Conservation (phyloP, 2,329 filamentous ascomycete species). For the Botryotinia calthae region DNA sequence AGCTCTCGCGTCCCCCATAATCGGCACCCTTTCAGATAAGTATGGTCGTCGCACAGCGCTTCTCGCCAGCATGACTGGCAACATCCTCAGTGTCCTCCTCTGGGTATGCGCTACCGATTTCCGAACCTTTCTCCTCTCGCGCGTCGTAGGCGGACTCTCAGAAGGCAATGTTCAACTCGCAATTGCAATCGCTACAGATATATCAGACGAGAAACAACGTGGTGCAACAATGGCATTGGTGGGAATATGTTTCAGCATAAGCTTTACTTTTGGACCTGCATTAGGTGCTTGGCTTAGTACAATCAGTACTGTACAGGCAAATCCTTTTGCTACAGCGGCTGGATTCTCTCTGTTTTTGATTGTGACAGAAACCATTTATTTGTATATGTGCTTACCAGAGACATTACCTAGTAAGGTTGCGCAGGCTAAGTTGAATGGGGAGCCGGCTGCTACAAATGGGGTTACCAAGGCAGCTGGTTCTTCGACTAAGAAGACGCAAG, state of each 20-base stretch:
- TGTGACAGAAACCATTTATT: constrained; percentile 80
- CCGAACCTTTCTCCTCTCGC: constrained; percentile 89
- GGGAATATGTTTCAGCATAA: constrained; percentile 93
- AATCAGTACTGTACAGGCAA: constrained; percentile 74
- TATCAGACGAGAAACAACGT: constrained; percentile 79
- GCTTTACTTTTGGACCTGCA: constrained; percentile 93
- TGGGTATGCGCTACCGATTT: constrained; percentile 96
- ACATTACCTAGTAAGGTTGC: constrained; percentile 65
- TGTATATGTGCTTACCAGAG: constrained; percentile 83
- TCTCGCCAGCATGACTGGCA: constrained; percentile 87
- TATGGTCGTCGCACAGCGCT: constrained; percentile 85
- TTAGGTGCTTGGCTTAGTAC: constrained; percentile 83
- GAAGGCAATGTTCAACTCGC: constrained; percentile 97
- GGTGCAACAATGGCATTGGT: constrained; percentile 95
- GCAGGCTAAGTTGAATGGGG: constrained; percentile 30
- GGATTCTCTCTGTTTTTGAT: constrained; percentile 84
- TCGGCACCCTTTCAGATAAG: constrained; percentile 82
- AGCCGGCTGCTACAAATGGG: constrained; percentile 30
- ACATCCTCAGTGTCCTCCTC: constrained; percentile 86
- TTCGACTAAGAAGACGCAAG: constrained; percentile 19
- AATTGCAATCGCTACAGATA: constrained; percentile 93
- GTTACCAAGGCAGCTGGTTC: constrained; percentile 24
- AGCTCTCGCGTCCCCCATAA: constrained; percentile 86
- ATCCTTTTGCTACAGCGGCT: constrained; percentile 91
- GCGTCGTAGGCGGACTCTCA: constrained; percentile 86